Base-by-base conservation (phyloP, 2,329 filamentous ascomycete species). In the Xylariales sp. region DNA sequence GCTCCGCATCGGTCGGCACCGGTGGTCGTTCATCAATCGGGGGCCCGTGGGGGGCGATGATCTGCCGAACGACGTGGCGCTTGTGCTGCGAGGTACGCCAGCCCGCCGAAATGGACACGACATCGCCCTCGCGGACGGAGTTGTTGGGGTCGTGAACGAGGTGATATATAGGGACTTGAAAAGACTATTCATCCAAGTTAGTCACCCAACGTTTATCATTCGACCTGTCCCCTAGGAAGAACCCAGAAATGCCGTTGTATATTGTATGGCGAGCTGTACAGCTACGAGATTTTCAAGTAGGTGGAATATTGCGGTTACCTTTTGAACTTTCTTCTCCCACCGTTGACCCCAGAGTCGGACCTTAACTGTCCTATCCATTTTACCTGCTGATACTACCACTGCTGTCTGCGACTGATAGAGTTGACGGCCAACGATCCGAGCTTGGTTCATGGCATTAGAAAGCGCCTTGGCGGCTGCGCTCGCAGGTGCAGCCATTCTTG, bases 121-220 rank as follows among this genome's bases (percentile, higher is more conserved):
- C 77, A 59, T 93, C 87, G 55, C 87, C 87, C 35, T 76, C 74
- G 41, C 81, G 74, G 25, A 89, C 73, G 18, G 84, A 88, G 49
- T 80, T 76, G 59, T 78, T 78, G 19, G 87, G 87, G 61, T 93
- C 87, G 67, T 88, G 84, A 25, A 90, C 85, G 20, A 91, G 77
- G 56, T 83, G 74, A 48, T 78, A 74, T 47, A 73, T 69, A 16
- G 77, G 75, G 30, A 74, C 66, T 52, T 81, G 74, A 60, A 85
- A 90, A 66, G 74, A 68, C 81, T 84, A 48, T 16, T 24, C 15
- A n/a, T 6, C n/a, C 5, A 17, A 21, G 29, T 40, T 17, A 35
- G 17, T 27, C 17, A 29, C 33, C n/a, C 28, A 25, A 34, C 25
- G n/a, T n/a, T n/a, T n/a, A n/a, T n/a, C 35, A 31, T 20, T 12